Evolutionary conservation across 345 rosid species (phyloP), one percentile per base, ranked within the genome.

Genomic region (Brassica nigra): DNA sequence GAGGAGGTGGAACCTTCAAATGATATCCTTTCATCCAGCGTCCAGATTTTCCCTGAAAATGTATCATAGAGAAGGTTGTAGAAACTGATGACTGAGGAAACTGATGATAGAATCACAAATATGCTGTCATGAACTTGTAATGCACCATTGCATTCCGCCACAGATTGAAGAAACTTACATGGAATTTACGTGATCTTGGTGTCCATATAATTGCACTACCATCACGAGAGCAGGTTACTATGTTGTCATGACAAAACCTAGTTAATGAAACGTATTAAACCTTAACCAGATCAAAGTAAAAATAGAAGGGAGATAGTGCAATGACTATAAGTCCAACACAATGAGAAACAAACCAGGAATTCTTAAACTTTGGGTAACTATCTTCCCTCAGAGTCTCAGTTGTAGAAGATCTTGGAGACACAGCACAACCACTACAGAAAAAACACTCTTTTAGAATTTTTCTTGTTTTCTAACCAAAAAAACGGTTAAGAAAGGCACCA

Each of bases 151-250:
- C 65, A 44, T 34, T 34, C 23, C 31, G 37, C 20, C 15, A 63
- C 42, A 64, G 62, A 73, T 68, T 66, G 61, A 68, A 64, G 34
- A 18, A 71, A 84, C 91, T 88, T 83, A 93, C 99, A 88, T 93
- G 88, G 73, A 85, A 89, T 89, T 92, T 89, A 69, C 97, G 99
- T 65, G 93, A 88, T 84, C 87, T 88, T 70, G 97, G 96, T 76
- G 88, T 91, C 98, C 98, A 95, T 68, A 95, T 95, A 71, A 93
- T 95, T 87, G 99, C 99, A 89, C 99, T 95, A 66, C 99, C 99
- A 85, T 95, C 99, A 75, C 98, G 97, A 85, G 99, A 95, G 78
- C 99, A 95, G 28, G 99, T 95, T 69, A 95, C 98, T 49, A 95
- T 93, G 88, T 90, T 89, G 86, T 93, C 97, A 77, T 91, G 98